Evolutionary conservation across 2,329 filamentous ascomycete genomes (phyloP).

Genomic region (Calonectria pseudoturangicola): DNA sequence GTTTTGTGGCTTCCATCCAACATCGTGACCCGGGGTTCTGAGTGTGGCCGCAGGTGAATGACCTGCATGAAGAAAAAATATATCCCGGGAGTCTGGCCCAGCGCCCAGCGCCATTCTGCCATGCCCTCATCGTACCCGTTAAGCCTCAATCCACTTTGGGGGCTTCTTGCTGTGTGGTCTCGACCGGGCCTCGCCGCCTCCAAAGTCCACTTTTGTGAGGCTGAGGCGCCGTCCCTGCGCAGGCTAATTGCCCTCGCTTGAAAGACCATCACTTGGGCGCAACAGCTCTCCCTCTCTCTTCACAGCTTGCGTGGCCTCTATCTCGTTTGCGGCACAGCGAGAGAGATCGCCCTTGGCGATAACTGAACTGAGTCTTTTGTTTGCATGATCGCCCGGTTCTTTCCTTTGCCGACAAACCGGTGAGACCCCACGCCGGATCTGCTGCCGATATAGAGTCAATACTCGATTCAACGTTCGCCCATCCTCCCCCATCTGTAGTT

Average conservation of each 20-base stretch:
- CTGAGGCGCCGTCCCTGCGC: slow-evolving; percentile 17
- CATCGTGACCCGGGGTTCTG: not conserved
- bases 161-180: slow-evolving; percentile 2
- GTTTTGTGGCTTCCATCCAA: not conserved
- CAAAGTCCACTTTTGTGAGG: slow-evolving; percentile 13
- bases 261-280: not conserved
- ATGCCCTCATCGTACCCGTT: not conserved
- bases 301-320: slow-evolving; percentile 15
- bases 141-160: slow-evolving; percentile 6
- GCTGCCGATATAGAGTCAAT: not conserved
- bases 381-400: slow-evolving; percentile 15
- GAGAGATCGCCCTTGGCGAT: slow-evolving; percentile 11
- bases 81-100: slow-evolving; percentile 24
- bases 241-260: slow-evolving; percentile 3
- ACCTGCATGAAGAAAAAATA: slow-evolving; percentile 8
- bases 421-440: slow-evolving; percentile 5
- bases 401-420: not conserved
- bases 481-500: not conserved
- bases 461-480: not conserved
- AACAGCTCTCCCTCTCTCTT: not conserved
- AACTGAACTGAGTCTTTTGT: not conserved
- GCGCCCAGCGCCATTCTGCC: not conserved
- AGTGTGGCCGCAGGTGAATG: not conserved
- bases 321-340: slow-evolving; percentile 20
- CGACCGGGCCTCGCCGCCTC: slow-evolving; percentile 22